Evolutionary conservation across 495 filamentous ascomycete genomes (phyloP), one percentile per base, ranked within the genome.

Genomic region (Neurospora sp.): DNA sequence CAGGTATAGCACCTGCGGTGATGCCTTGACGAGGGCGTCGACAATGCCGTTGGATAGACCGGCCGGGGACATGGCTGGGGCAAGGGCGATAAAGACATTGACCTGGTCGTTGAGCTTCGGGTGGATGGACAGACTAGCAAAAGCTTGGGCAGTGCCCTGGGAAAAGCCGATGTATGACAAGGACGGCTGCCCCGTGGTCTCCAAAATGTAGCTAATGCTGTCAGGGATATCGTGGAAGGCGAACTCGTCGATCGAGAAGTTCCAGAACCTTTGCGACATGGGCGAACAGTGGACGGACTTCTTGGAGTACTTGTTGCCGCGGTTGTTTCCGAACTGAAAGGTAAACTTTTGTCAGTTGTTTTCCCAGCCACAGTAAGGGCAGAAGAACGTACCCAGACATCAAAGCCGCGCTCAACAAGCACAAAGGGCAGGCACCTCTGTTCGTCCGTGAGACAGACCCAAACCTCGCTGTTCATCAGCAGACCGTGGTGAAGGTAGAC

Each of bases 401-500:
- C 96, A 77, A 96, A 98, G 10, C 96, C 96, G 78, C 87, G 88
- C 79, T 98, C 94, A 0, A 97, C 94, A 59, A 99, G 84, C 73
- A 90, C 87, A 81, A 99, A 99, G 0, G 96, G 94, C 14, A 99
- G 84, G 74, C 89, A 93, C 72, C 94, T 87, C 81, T 97, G 88
- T 75, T 89, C 90, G 69, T 99, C 94, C 4, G 95, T 94, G 77
- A 93, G 83, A 79, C 93, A 96, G 23, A 98, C 93, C 96, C 96
- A 99, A 27, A 98, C 96, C 83, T 99, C 96, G 81, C 94, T 97
- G 81, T 97, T 97, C 96, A 99, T 99, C 73, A 99, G 86, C 71
- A 99, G 86, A 31, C 96, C 96, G 82, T 99, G 96, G 81, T 99
- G 96, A 75, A 99, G 84, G 81, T 98, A 99, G 10, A 97, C 91